These are phyloP conservation scores for Zygnema circumcarinatum DNA, from an alignment of 139 green algal species.

Conservation along the genomic window DNA sequence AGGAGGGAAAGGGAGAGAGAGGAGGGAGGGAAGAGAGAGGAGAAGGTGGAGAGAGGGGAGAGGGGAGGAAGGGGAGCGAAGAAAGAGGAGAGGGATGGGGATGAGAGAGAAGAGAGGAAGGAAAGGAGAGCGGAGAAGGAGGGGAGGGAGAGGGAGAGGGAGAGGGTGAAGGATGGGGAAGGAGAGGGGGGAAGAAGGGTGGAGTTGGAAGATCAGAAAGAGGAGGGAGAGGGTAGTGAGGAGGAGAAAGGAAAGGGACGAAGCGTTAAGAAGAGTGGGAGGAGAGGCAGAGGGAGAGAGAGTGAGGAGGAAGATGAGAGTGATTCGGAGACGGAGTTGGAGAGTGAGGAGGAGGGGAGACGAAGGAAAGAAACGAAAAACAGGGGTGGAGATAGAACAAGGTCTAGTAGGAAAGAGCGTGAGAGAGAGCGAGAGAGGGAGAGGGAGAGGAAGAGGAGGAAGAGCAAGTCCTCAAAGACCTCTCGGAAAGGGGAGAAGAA, in stretches of 20 bases:
- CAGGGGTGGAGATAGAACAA: neutral
- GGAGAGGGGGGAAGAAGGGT: neutral
- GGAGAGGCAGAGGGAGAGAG: neutral
- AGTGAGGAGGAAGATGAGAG: neutral
- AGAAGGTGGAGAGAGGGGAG: neutral
- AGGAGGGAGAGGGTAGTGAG: neutral
- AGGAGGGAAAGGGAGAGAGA: neutral
- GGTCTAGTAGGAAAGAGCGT: neutral
- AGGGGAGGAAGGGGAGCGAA: neutral
- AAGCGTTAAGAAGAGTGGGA: neutral
- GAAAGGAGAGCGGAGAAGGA: too few species aligned
- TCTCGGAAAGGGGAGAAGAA: constrained; percentile 16
- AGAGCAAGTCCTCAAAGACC: neutral
- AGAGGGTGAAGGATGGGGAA: neutral
- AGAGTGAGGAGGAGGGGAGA: neutral
- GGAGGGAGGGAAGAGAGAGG: neutral
- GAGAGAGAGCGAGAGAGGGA: constrained; percentile 19
- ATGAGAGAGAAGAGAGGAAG: neutral
- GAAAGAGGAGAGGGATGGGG: neutral
- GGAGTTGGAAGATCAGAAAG: neutral
- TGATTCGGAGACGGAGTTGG: neutral
- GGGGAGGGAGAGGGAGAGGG: neutral
- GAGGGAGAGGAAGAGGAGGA: constrained; percentile 17
- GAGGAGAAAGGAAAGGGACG: neutral
- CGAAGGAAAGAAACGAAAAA: neutral